Percentiles rank a stretch among this genome's conserved stretches.
phyloP scores from a whole-genome alignment of 2,329 filamentous ascomycete species.

The Scytalidium sp. region DNA sequence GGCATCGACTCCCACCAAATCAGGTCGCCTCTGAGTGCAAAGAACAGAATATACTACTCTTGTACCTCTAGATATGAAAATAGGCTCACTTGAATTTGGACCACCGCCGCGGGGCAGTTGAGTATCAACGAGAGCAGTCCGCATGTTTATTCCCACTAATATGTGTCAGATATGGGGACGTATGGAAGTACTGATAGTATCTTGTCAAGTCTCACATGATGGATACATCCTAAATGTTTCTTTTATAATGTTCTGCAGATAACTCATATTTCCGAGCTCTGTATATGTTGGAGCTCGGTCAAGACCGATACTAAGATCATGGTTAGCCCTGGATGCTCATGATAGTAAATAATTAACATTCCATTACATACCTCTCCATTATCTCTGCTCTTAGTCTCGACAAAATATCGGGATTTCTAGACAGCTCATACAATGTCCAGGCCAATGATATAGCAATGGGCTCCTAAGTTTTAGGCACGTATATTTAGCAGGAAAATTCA shows the following conservation, averaged over 20 bases:
- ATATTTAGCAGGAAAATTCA: not conserved
- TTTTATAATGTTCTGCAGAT: not conserved
- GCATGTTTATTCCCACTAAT: slow-evolving; percentile 35
- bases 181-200: not conserved
- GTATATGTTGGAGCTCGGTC: not conserved
- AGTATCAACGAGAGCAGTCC: slow-evolving; percentile 40
- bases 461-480: not conserved
- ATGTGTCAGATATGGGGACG: not conserved
- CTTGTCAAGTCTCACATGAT: not conserved
- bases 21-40: slow-evolving; percentile 15
- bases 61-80: slow-evolving; percentile 25
- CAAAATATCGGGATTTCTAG: not conserved
- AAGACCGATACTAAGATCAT: not conserved
- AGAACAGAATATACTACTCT: slow-evolving; percentile 30
- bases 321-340: not conserved
- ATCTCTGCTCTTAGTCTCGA: not conserved
- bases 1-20: slow-evolving; percentile 29
- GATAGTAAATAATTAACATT: not conserved
- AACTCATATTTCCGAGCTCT: not conserved
- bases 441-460: not conserved
- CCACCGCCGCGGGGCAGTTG: slow-evolving; percentile 25
- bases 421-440: slow-evolving; percentile 3
- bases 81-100: slow-evolving; percentile 15
- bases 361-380: not conserved
- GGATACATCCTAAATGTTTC: slow-evolving; percentile 1